A percentile compares a stretch with the other conserved stretches of the same genome.
phyloP scores from a whole-genome alignment of 1,284 basidiomycete species.

The Moniliophthora roreri region DNA sequence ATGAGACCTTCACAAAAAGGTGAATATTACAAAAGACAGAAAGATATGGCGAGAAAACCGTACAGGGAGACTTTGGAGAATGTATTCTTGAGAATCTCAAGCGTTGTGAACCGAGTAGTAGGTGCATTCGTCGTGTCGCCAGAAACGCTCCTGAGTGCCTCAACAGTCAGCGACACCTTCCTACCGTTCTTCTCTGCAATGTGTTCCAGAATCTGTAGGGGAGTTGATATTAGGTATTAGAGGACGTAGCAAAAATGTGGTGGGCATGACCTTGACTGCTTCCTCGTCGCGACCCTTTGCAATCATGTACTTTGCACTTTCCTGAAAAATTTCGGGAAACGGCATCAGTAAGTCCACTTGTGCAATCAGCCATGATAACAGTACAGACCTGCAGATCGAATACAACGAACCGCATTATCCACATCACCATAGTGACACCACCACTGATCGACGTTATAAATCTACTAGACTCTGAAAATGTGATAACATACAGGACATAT shows the following conservation, averaged over 20 bases:
- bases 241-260: neutral
- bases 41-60: slow-evolving; percentile 11
- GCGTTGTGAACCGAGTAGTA: slow-evolving; percentile 21
- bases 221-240: neutral
- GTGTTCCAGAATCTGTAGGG: slow-evolving; percentile 41
- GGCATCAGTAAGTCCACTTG: too few species aligned
- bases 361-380: too few species aligned
- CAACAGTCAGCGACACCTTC: slow-evolving; percentile 42
- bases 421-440: slow-evolving; percentile 45
- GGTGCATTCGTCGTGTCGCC: slow-evolving; percentile 18
- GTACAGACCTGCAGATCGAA: slow-evolving; percentile 40
- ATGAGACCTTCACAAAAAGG: slow-evolving; percentile 35
- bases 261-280: slow-evolving; percentile 41
- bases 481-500: slow-evolving; percentile 39
- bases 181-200: slow-evolving; percentile 56
- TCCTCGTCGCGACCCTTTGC: slow-evolving; percentile 57
- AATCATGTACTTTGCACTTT: slow-evolving; percentile 62
- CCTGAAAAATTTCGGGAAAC: slow-evolving; percentile 22
- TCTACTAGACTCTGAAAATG: too few species aligned
- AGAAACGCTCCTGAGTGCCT: slow-evolving; percentile 38
- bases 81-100: slow-evolving; percentile 34
- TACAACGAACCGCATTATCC: slow-evolving; percentile 42
- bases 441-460: too few species aligned
- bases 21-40: neutral
- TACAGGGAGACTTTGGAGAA: slow-evolving; percentile 43